Base-by-base conservation (phyloP, 805 yeast species). In the Ogataea parapolymorpha region DNA sequence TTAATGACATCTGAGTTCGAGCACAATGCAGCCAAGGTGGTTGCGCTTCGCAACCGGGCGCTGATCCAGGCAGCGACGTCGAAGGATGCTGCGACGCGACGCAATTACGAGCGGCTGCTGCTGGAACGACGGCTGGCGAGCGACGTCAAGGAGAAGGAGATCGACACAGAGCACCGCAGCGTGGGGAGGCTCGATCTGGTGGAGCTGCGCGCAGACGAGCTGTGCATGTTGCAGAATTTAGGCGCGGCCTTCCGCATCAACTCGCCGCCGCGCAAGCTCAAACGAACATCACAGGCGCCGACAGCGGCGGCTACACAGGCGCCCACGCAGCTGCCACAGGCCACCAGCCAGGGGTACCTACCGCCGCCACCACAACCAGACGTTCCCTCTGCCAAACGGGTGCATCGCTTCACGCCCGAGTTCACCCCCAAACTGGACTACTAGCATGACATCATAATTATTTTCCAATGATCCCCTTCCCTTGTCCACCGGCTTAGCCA, bases 11-110 rank as follows among this genome's bases (percentile, higher is more conserved):
- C 34, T 5, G 43, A 40, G 12, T 47, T 52, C 32, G 53, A 50
- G 20, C 36, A 36, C 25, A 48, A 52, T 23, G 50, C 55, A 2
- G 33, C 44, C 18, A 50, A 45, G 38, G 11, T 55, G 9, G 32
- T 52, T 5, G 31, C 35, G 2, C 37, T 55, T 13, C 47, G 57
- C 28, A 55, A 55, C 30, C 37, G 34, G 20, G 41, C 42, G 11
- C 41, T 55, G 30, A 44, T 55, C 41, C 42, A 48, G 26, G 51
- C 53, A 7, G 60, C 60, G 13, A 44, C 56, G 10, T 49, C 57
- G 4, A 32, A 41, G 12, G 57, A 55, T 26, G 42, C 49, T 6
- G 35, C 32, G 5, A 34, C 29, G 11, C 40, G 52, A 14, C 38
- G 44, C 10, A 42, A 46, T 12, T 55, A 54, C 33, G 54, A 52